A percentile compares a stretch with the other conserved stretches of the same genome.
These are phyloP conservation scores for Rhizodiscina lignyota DNA, from an alignment of 495 filamentous ascomycete genomes.

Conservation along the genomic window DNA sequence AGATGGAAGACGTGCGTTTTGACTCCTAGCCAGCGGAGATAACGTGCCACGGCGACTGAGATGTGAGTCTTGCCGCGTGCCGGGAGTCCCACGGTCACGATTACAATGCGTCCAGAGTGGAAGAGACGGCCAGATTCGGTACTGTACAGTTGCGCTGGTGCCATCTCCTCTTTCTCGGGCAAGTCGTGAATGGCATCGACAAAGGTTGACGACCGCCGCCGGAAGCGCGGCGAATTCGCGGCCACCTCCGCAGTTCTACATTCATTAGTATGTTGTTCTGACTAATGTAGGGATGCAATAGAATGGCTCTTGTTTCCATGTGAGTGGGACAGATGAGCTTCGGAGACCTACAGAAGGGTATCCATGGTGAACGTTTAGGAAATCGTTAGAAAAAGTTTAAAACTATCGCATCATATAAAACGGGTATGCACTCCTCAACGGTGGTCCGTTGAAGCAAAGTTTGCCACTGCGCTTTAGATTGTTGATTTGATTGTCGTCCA, in stretches of 20 bases:
- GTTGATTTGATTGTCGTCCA: too few relatives aligned
- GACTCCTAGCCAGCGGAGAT: slow-evolving; percentile 93
- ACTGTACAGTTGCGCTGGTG: slow-evolving; percentile 93
- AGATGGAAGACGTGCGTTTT: slow-evolving; percentile 97
- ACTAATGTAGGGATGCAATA: too few relatives aligned
- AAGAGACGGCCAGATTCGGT: slow-evolving; percentile 95
- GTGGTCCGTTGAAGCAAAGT: too few relatives aligned
- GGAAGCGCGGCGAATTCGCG: slow-evolving; percentile 65
- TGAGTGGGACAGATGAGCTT: too few relatives aligned
- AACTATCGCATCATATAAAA: too few relatives aligned
- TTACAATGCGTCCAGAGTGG: slow-evolving; percentile 91
- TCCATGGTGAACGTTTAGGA: slow-evolving; percentile 42
- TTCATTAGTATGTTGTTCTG: slow-evolving; percentile 3
- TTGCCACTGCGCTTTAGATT: too few relatives aligned
- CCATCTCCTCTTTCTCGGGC: slow-evolving; percentile 65
- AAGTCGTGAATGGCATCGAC: slow-evolving; percentile 96
- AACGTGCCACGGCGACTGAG: slow-evolving; percentile 85
- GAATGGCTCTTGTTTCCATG: too few relatives aligned
- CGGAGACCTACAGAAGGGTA: slow-evolving; percentile 52
- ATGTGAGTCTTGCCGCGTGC: slow-evolving; percentile 98
- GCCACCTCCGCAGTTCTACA: slow-evolving; percentile 68
- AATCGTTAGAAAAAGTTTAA: too few relatives aligned
- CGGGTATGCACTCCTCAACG: too few relatives aligned
- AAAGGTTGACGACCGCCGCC: slow-evolving; percentile 84
- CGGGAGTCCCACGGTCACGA: slow-evolving; percentile 90